Conservation (phyloP, 352 stramenopile genomes). For the Globisporangium nunn region DNA sequence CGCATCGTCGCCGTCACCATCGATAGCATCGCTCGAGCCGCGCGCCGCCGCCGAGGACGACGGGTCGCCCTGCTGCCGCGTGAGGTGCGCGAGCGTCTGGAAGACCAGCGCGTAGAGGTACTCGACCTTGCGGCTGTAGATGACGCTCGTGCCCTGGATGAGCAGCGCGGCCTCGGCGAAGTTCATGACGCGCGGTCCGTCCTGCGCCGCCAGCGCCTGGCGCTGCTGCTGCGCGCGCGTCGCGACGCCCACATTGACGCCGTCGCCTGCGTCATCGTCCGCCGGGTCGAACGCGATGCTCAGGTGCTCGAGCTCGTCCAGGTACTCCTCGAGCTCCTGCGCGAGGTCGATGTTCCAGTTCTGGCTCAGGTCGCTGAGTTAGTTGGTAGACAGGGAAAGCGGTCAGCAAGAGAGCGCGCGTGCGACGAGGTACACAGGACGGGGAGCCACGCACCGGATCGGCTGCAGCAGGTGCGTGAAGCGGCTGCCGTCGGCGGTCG, state of each 20-base stretch:
- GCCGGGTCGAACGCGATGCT: slow-evolving; percentile 60
- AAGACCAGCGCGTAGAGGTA: slow-evolving; percentile 92
- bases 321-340: slow-evolving; percentile 85
- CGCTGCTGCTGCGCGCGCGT: neutral
- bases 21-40: neutral
- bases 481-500: slow-evolving; percentile 22
- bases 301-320: slow-evolving; percentile 79
- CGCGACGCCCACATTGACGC: neutral
- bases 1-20: slow-evolving; percentile 14
- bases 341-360: slow-evolving; percentile 91
- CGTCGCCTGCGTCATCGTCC: slow-evolving; percentile 11
- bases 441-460: slow-evolving; percentile 46
- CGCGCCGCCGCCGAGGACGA: neutral
- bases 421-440: neutral
- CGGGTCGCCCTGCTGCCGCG: slow-evolving; percentile 35
- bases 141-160: slow-evolving; percentile 90
- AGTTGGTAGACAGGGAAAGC: neutral
- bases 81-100: slow-evolving; percentile 82
- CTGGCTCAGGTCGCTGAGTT: slow-evolving; percentile 76
- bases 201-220: slow-evolving; percentile 12
- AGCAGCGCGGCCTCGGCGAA: slow-evolving; percentile 92
- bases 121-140: slow-evolving; percentile 95
- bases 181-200: slow-evolving; percentile 56
- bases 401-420: neutral
- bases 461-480: slow-evolving; percentile 84